These are phyloP conservation scores for Achaetomium macrosporum DNA, from an alignment of 2,329 filamentous ascomycete genomes.

Conservation along the genomic window DNA sequence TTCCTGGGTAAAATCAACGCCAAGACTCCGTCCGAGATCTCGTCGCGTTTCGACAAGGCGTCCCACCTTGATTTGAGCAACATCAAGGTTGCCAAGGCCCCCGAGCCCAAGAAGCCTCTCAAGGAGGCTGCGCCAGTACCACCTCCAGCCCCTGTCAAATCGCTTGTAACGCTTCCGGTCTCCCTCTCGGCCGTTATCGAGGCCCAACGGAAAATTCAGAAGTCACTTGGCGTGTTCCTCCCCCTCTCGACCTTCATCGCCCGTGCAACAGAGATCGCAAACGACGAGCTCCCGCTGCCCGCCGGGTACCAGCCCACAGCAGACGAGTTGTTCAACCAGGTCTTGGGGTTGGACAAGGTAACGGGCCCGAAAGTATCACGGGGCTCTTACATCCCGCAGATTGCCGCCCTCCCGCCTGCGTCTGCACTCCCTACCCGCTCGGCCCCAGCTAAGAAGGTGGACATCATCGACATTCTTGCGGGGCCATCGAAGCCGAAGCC, in stretches of 20 bases:
- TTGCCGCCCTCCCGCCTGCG: slow-evolving; percentile 51
- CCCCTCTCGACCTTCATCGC: slow-evolving; percentile 83
- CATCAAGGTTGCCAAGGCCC: slow-evolving; percentile 68
- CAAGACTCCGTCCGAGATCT: slow-evolving; percentile 64
- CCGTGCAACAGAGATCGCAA: slow-evolving; percentile 79
- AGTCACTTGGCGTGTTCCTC: slow-evolving; percentile 70
- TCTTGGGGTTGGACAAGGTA: slow-evolving; percentile 62
- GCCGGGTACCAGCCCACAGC: slow-evolving; percentile 60
- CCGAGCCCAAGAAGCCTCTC: slow-evolving; percentile 31
- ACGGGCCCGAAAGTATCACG: slow-evolving; percentile 42
- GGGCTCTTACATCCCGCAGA: slow-evolving; percentile 66
- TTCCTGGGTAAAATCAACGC: slow-evolving; percentile 74
- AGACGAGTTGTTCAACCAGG: slow-evolving; percentile 82
- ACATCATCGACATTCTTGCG: slow-evolving; percentile 78
- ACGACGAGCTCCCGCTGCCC: slow-evolving; percentile 72
- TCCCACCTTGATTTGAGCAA: slow-evolving; percentile 88
- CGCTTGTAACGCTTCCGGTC: slow-evolving; percentile 65
- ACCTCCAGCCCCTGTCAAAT: slow-evolving; percentile 39
- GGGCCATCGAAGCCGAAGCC: slow-evolving; percentile 29
- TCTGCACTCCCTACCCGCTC: slow-evolving; percentile 19
- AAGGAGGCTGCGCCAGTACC: slow-evolving; percentile 35
- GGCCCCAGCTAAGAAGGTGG: slow-evolving; percentile 47
- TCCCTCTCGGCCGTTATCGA: slow-evolving; percentile 73
- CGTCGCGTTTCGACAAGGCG: slow-evolving; percentile 66
- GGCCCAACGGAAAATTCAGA: slow-evolving; percentile 73